These are phyloP conservation scores for Paracoccidioides brasiliensis DNA, from an alignment of 2,329 filamentous ascomycete species.

Conservation along the genomic window DNA sequence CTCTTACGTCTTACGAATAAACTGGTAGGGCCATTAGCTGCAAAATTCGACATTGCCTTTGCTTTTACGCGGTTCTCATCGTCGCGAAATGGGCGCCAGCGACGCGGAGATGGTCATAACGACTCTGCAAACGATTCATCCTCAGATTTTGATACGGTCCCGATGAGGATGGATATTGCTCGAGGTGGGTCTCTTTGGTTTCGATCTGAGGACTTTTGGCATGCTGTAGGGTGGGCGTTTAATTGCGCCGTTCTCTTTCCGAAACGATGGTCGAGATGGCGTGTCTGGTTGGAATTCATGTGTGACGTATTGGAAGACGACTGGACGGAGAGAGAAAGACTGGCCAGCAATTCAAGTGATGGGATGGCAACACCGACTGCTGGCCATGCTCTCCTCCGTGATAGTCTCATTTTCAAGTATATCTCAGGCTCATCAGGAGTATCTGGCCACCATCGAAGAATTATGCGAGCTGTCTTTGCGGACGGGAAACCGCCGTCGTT, in stretches of 20 bases:
- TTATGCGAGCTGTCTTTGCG: constrained; percentile 36
- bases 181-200: constrained; percentile 56
- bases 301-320: constrained; percentile 33
- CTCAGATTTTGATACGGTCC: constrained; percentile 37
- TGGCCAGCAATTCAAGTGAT: constrained; percentile 4
- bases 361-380: not conserved
- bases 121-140: constrained; percentile 24
- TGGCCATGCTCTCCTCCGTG: constrained; percentile 12
- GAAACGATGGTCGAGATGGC: constrained; percentile 70
- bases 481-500: constrained; percentile 26
- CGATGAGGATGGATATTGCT: constrained; percentile 47
- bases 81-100: constrained; percentile 21
- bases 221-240: constrained; percentile 79
- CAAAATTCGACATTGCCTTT: constrained; percentile 60
- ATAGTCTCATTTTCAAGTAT: constrained; percentile 33
- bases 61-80: constrained; percentile 41
- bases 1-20: constrained; percentile 57
- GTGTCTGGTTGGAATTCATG: constrained; percentile 64
- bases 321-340: constrained; percentile 24
- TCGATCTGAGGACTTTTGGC: constrained; percentile 79
- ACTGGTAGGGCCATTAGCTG: constrained; percentile 55
- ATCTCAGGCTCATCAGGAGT: constrained; percentile 20
- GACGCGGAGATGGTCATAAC: constrained; percentile 15
- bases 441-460: constrained; percentile 27
- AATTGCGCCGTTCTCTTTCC: constrained; percentile 68